Evolutionary conservation across 202 grass and related monocot species (phyloP), one percentile per base, ranked within the genome.

Genomic region (Miscanthus sacchariflorus): DNA sequence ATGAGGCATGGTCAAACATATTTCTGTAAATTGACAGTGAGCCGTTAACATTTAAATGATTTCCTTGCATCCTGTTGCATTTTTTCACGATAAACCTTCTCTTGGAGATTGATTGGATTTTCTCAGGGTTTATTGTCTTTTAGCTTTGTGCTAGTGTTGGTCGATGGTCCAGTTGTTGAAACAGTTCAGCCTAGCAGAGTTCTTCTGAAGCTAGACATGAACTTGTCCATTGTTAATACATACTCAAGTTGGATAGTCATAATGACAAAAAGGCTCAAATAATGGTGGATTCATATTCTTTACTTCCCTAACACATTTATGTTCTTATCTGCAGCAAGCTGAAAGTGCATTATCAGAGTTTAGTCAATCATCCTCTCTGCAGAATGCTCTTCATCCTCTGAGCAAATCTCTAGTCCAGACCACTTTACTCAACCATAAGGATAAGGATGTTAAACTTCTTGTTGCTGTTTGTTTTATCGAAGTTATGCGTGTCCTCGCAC

Each of bases 381-480:
- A 88, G 48, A 81, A 70, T 68, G 50, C 89, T 88, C 91, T 99
- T 80, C 52, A 74, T 63, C 86, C 92, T 88, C 85, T 99, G 79
- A 96, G 84, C 43, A 81, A 86, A 81, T 96, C 94, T 85, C 81
- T 99, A 50, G 83, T 70, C 63, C 90, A 95, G 84, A 92, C 84
- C 45, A 87, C 83, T 82, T 92, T 99, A 82, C 92, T 96, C 78
- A 90, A 88, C 73, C 91, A 96, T 87, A 95, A 92, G 85, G 97
- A 99, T 81, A 99, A 96, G 80, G 94, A 99, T 92, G 92, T 99
- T 78, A 99, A 79, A 84, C 93, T 99, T 91, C 83, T 99, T 75
- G 83, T 96, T 88, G 91, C 90, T 7, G 87, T 93, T 84, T 99
- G 96, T 78, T 92, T 95, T 72, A 88, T 90, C 86, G 96, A 99